Percentiles rank a stretch among this genome's conserved stretches.
phyloP scores from a whole-genome alignment of 345 rosid genomes.

The Populus deltoides region DNA sequence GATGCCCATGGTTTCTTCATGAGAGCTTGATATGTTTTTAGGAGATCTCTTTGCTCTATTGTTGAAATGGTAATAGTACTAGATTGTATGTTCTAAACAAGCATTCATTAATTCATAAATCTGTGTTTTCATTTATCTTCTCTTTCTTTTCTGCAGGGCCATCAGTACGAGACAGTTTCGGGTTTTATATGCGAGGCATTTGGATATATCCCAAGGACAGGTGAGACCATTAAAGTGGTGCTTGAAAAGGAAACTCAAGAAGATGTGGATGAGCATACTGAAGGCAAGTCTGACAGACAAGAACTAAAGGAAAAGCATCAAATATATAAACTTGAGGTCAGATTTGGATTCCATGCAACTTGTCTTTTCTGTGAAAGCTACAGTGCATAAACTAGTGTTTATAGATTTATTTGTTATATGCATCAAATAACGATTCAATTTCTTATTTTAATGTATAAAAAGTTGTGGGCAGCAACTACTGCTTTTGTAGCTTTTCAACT shows the following conservation, averaged over 20 bases:
- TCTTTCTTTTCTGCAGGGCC: constrained; percentile 53
- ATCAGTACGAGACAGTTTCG: constrained; percentile 96
- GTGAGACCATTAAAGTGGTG: constrained; percentile 75
- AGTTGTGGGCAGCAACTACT: neutral
- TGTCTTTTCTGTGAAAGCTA: neutral
- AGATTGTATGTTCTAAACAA: too few relatives aligned
- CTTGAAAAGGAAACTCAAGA: constrained; percentile 78
- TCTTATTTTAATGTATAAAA: too few relatives aligned
- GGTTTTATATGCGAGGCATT: constrained; percentile 95
- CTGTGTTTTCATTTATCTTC: neutral
- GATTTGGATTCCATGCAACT: constrained; percentile 3
- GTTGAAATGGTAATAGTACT: neutral
- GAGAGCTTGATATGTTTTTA: neutral
- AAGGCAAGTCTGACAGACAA: constrained; percentile 62
- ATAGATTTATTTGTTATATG: neutral
- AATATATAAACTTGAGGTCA: constrained; percentile 84
- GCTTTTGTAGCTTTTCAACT: neutral
- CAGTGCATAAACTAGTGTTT: neutral
- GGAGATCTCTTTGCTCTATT: neutral
- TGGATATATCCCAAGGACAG: constrained; percentile 96
- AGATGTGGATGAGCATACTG: constrained; percentile 56
- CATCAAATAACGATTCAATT: too few relatives aligned
- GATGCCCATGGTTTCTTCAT: neutral
- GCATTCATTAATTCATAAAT: neutral
- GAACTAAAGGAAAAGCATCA: constrained; percentile 68